Base-by-base conservation (phyloP, 768 basidiomycete species). In the Boletus fagicola region DNA sequence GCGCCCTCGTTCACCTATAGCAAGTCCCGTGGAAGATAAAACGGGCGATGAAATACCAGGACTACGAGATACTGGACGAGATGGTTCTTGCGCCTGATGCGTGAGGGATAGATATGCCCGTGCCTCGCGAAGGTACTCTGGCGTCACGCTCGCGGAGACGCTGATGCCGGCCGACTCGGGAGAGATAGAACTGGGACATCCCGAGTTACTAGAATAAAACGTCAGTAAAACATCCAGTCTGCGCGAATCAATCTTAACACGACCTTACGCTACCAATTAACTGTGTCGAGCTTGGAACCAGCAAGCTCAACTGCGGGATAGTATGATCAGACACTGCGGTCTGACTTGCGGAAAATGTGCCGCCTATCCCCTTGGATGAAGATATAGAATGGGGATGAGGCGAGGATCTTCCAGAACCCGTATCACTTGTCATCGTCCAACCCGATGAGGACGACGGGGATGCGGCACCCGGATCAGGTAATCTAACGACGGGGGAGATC, bases 91-190 rank as follows among this genome's bases (percentile, higher is more conserved):
- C 11, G 46, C 28, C 31, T 59, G 65, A 38, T 68, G 66, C 13
- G 72, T 72, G 30, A 72, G 63, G 10, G 72, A 62, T 18, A 72
- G 53, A 53, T 73, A 73, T 12, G 70, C 71, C n/a, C 70, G 59
- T 3, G 72, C 70, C 39, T 72, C 71, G 1, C 68, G 68, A 52
- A 72, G 60, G 47, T 67, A 72, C 9, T 72, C 71, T 33, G 72
- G 72, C 0, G 72, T 72, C 60, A 69, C 60, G 53, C 59, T 71
- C 28, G 70, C 70, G 28, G 70, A 68, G 26, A 68, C 38, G 43
- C 63, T 65, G 30, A 74, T 70, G 9, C 65, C 70, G 1, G 72
- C 72, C 0, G 71, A 72, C 53, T 72, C 72, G 7, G 70, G 70
- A 8, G 71, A 74, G 43, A 73, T 68, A 12, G 70, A 68, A 20